phyloP scores from a whole-genome alignment of 1,284 basidiomycete genomes.

The Vanrija sp. region DNA sequence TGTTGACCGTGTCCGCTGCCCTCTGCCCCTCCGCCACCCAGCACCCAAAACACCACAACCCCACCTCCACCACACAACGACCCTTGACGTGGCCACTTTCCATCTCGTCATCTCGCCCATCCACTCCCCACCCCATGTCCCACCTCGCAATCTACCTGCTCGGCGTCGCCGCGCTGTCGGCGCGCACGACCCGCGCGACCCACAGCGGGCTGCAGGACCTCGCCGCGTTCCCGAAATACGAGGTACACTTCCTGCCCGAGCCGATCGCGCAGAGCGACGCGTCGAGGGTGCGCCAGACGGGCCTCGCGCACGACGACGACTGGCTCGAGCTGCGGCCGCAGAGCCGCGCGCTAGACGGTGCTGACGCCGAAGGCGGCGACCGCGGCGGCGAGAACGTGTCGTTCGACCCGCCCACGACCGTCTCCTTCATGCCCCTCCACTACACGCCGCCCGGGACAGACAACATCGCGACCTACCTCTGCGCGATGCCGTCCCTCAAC shows the following conservation, averaged over 20 bases:
- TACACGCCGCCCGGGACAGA: conserved; percentile 19
- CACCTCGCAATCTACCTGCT: conserved; percentile 27
- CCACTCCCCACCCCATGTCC: conserved; percentile 1
- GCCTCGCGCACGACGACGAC: conserved; percentile 65
- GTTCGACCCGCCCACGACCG: not conserved
- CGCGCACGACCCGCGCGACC: conserved; percentile 12
- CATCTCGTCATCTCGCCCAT: not conserved
- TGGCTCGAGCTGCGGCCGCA: conserved; percentile 60
- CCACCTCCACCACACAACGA: too few species aligned
- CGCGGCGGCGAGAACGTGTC: not conserved
- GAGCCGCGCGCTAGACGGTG: conserved; percentile 55
- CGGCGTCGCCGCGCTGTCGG: conserved; percentile 22
- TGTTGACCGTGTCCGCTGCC: too few species aligned
- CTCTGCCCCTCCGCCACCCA: too few species aligned
- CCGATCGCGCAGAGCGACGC: conserved; percentile 73
- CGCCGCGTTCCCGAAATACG: conserved; percentile 77
- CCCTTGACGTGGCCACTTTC: too few species aligned
- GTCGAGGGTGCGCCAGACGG: conserved; percentile 62
- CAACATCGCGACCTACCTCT: conserved; percentile 36
- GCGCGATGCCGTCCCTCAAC: conserved; percentile 38
- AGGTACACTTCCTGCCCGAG: conserved; percentile 72
- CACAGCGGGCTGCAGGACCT: conserved; percentile 57
- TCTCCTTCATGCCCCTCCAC: conserved; percentile 34
- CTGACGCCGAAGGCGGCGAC: not conserved
- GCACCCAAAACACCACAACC: too few species aligned